These are phyloP conservation scores for Chalaropsis thielavioides DNA, from an alignment of 2,329 filamentous ascomycete genomes.

Conservation along the genomic window DNA sequence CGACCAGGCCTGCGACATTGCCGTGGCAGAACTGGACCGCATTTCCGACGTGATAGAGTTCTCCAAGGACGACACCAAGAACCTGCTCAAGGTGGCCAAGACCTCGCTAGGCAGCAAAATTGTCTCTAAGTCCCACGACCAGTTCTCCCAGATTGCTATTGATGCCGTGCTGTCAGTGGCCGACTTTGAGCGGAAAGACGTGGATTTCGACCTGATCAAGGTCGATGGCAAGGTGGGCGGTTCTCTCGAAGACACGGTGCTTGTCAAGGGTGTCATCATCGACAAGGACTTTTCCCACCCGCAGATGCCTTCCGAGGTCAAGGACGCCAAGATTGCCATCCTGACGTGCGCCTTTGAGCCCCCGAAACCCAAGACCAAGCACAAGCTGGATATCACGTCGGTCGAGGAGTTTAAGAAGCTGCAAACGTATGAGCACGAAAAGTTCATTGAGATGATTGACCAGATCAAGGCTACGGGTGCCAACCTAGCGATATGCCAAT, in stretches of 20 bases:
- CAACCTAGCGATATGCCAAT: conserved; percentile 96
- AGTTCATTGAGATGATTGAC: conserved; percentile 97
- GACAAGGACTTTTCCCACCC: conserved; percentile 99
- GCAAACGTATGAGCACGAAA: conserved; percentile 87
- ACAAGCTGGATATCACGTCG: conserved; percentile 92
- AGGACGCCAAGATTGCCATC: conserved; percentile 92
- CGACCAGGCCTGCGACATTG: conserved; percentile 93
- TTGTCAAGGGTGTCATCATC: conserved; percentile 95
- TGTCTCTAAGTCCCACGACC: conserved; percentile 95
- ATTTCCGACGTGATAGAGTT: conserved; percentile 90
- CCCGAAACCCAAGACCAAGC: conserved; percentile 98
- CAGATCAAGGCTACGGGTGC: conserved; percentile 96
- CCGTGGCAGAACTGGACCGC: conserved; percentile 77
- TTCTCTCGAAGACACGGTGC: conserved; percentile 76
- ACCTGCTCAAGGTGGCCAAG: conserved; percentile 86
- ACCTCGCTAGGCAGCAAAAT: conserved; percentile 98
- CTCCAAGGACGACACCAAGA: conserved; percentile 60
- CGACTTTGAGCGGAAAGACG: conserved; percentile 88
- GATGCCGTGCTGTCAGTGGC: conserved; percentile 94
- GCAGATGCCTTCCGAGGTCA: conserved; percentile 93
- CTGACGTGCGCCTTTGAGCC: conserved; percentile 96
- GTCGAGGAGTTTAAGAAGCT: conserved; percentile 98
- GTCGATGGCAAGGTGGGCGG: conserved; percentile 97
- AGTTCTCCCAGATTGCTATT: conserved; percentile 93
- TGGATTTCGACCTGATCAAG: conserved; percentile 98